These are phyloP conservation scores for Solanum tacnaense DNA, from an alignment of 257 asterid species.

Conservation along the genomic window DNA sequence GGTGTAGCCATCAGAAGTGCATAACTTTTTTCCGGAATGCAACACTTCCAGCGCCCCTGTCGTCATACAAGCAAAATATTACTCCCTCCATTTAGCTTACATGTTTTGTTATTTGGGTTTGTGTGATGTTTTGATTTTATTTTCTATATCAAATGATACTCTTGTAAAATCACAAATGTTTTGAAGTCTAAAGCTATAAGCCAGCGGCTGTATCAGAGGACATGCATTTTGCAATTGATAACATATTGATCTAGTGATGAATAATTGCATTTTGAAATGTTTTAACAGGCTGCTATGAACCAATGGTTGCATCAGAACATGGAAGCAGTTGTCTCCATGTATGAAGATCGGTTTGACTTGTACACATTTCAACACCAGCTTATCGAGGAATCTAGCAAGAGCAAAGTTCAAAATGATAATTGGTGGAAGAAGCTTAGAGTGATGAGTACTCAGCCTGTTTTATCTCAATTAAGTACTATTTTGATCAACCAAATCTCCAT, in stretches of 20 bases:
- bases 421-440: slow-evolving; percentile 71
- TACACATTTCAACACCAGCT: slow-evolving; percentile 44
- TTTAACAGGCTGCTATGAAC: slow-evolving; percentile 67
- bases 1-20: background rate
- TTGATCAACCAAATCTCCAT: slow-evolving; percentile 46
- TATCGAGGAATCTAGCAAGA: slow-evolving; percentile 27
- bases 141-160: background rate
- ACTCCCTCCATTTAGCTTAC: background rate
- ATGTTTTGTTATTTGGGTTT: background rate
- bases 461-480: slow-evolving; percentile 30
- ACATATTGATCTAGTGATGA: background rate
- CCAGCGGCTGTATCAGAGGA: background rate
- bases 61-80: background rate
- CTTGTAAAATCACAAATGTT: background rate
- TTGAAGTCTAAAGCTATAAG: background rate
- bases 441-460: slow-evolving; percentile 27
- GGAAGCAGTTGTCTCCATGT: slow-evolving; percentile 90
- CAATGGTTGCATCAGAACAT: slow-evolving; percentile 92
- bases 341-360: slow-evolving; percentile 83
- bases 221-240: background rate
- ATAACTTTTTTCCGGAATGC: background rate
- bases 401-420: slow-evolving; percentile 27
- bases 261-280: background rate
- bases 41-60: background rate
- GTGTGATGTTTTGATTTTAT: background rate